phyloP scores from a whole-genome alignment of 331 rosid genomes.

The Erythrophleum ivorense region DNA sequence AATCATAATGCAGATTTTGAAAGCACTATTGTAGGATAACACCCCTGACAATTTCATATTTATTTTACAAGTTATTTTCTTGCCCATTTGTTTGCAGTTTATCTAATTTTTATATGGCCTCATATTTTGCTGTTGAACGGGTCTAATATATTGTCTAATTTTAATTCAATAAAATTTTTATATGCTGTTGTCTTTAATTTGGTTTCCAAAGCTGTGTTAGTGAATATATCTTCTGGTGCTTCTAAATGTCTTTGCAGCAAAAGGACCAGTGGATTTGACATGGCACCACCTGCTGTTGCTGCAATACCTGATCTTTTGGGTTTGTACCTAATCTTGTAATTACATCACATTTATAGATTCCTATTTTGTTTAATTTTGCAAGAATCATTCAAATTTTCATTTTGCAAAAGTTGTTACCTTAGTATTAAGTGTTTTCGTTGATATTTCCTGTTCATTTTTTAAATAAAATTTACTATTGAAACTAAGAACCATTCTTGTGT shows the following conservation, averaged over 20 bases:
- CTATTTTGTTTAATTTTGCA: neutral
- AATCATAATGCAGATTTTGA: neutral
- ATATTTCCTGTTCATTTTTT: slow-evolving; percentile 46
- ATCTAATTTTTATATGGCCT: neutral
- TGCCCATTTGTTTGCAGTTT: neutral
- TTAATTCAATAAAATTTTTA: slow-evolving; percentile 10
- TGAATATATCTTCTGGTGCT: slow-evolving; percentile 25
- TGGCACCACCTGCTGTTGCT: slow-evolving; percentile 66
- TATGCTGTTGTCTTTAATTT: slow-evolving; percentile 22
- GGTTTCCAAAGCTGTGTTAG: slow-evolving; percentile 22
- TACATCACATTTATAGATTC: slow-evolving; percentile 15
- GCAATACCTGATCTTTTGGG: slow-evolving; percentile 54
- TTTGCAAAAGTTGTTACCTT: slow-evolving; percentile 36
- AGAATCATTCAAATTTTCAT: slow-evolving; percentile 22
- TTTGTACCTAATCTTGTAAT: slow-evolving; percentile 43
- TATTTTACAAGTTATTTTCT: neutral
- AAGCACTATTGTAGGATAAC: neutral
- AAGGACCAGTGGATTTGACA: slow-evolving; percentile 78
- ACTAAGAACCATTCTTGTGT: slow-evolving; percentile 80
- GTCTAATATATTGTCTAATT: slow-evolving; percentile 1
- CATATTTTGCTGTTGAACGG: neutral
- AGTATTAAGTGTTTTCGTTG: slow-evolving; percentile 39
- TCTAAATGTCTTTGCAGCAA: slow-evolving; percentile 53
- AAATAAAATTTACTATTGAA: slow-evolving; percentile 54
- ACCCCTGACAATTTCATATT: neutral